Evolutionary conservation across 192 early-diverging fungal species (phyloP).

Genomic region (Podila clonocystis): DNA sequence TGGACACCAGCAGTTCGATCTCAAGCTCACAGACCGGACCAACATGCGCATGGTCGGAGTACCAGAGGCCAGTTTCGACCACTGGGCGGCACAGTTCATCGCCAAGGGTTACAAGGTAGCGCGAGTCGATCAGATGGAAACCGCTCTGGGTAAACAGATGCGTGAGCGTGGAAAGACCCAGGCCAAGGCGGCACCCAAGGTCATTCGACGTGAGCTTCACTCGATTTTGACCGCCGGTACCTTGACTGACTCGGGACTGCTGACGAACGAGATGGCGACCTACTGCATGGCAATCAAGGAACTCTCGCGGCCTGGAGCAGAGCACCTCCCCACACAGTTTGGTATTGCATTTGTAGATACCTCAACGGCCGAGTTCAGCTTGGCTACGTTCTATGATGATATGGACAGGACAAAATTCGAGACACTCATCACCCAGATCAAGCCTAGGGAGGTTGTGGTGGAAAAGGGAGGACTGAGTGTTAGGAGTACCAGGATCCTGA

Average conservation of each 20-base stretch:
- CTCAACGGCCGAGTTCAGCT: slow-evolving; percentile 89
- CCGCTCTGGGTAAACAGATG: slow-evolving; percentile 92
- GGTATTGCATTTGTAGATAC: slow-evolving; percentile 97
- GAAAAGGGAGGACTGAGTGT: slow-evolving; percentile 75
- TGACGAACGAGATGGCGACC: slow-evolving; percentile 91
- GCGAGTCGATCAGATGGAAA: slow-evolving; percentile 98
- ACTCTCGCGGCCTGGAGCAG: slow-evolving; percentile 27
- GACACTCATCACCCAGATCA: slow-evolving; percentile 92
- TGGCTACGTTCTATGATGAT: slow-evolving; percentile 87
- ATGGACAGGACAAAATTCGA: slow-evolving; percentile 89
- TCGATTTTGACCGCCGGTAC: slow-evolving; percentile 92
- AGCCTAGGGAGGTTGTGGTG: slow-evolving; percentile 90
- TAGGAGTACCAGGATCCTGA: slow-evolving; percentile 66
- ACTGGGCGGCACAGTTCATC: slow-evolving; percentile 96
- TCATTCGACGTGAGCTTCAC: slow-evolving; percentile 88
- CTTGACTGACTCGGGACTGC: slow-evolving; percentile 85
- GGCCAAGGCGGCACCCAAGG: slow-evolving; percentile 51
- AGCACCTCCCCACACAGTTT: slow-evolving; percentile 65
- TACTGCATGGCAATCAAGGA: slow-evolving; percentile 97
- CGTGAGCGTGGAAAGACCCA: slow-evolving; percentile 63
- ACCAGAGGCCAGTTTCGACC: slow-evolving; percentile 92
- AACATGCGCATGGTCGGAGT: slow-evolving; percentile 99
- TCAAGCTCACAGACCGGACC: slow-evolving; percentile 94
- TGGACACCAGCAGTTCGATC: slow-evolving; percentile 94
- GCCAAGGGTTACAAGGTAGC: slow-evolving; percentile 95